These are phyloP conservation scores for Combretum micranthum DNA, from an alignment of 345 rosid species.

Conservation along the genomic window DNA sequence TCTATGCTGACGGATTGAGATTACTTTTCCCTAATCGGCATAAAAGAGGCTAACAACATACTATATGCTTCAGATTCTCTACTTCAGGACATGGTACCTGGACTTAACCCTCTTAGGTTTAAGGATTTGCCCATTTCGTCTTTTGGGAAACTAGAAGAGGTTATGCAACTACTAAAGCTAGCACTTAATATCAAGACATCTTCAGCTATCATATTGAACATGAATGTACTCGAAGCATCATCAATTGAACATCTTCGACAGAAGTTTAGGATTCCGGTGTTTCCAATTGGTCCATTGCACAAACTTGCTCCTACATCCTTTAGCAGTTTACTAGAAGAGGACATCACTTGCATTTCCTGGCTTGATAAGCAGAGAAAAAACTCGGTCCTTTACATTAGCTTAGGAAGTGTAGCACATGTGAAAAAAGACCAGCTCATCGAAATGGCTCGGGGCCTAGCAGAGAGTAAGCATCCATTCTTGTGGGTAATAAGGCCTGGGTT, in stretches of 20 bases:
- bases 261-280: slow-evolving; percentile 6
- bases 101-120: slow-evolving; percentile 14
- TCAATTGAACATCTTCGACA: slow-evolving; percentile 2
- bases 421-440: slow-evolving; percentile 11
- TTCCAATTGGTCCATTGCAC: slow-evolving; percentile 10
- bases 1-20: too few relatives aligned
- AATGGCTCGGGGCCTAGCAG: slow-evolving; percentile 22
- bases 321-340: slow-evolving; percentile 20
- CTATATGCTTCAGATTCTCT: slow-evolving; percentile 10
- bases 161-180: slow-evolving; percentile 4
- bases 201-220: slow-evolving; percentile 9
- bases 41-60: neutral
- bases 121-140: slow-evolving; percentile 18
- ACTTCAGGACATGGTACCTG: slow-evolving; percentile 8
- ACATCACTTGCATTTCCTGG: slow-evolving; percentile 17
- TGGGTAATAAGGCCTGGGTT: slow-evolving; percentile 19
- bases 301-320: slow-evolving; percentile 1
- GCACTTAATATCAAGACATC: neutral
- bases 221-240: slow-evolving; percentile 10
- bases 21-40: too few relatives aligned
- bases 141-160: slow-evolving; percentile 1
- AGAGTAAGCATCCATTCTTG: slow-evolving; percentile 23
- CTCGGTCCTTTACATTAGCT: slow-evolving; percentile 21
- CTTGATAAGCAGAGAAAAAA: slow-evolving; percentile 19
- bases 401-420: slow-evolving; percentile 16